Percentiles rank a stretch among this genome's conserved stretches.
phyloP scores from a whole-genome alignment of 1,139 yeast genomes.

The Blastobotrys arbuscula region DNA sequence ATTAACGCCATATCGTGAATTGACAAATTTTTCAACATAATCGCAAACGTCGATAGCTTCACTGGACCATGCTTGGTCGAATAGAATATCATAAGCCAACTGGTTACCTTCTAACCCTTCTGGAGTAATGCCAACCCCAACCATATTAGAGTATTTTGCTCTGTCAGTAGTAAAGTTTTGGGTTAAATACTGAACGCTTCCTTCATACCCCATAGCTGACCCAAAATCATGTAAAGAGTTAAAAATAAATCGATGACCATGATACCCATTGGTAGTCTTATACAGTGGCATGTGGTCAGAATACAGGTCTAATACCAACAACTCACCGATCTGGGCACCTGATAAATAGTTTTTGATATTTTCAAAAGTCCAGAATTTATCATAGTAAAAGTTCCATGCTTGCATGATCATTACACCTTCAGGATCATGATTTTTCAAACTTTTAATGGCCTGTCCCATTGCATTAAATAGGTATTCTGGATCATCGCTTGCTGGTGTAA shows the following conservation, averaged over 20 bases:
- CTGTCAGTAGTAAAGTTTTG: constrained; percentile 17
- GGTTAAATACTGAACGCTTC: constrained; percentile 17
- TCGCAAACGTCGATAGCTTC: constrained; percentile 12
- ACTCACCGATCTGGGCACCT: constrained; percentile 19
- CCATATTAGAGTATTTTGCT: constrained; percentile 10
- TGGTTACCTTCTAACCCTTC: constrained; percentile 22
- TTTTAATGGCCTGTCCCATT: constrained; percentile 14
- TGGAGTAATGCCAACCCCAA: constrained; percentile 20
- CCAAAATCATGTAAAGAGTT: constrained; percentile 21
- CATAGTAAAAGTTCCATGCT: constrained; percentile 21
- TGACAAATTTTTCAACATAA: constrained; percentile 14
- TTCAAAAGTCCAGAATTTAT: constrained; percentile 16
- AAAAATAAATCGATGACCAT: constrained; percentile 21
- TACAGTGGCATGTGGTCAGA: constrained; percentile 19
- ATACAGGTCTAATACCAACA: constrained; percentile 18
- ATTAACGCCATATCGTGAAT: constrained; percentile 17
- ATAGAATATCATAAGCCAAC: constrained; percentile 18
- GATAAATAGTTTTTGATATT: constrained; percentile 18
- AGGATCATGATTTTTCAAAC: constrained; percentile 15
- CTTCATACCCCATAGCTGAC: constrained; percentile 21
- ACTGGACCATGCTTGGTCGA: constrained; percentile 20
- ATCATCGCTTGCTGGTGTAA: constrained; percentile 16
- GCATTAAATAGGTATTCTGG: constrained; percentile 15
- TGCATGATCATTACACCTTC: constrained; percentile 21
- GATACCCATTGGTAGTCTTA: constrained; percentile 16